Base-by-base conservation (phyloP, 768 basidiomycete species). In the Russula griseocarnosa region DNA sequence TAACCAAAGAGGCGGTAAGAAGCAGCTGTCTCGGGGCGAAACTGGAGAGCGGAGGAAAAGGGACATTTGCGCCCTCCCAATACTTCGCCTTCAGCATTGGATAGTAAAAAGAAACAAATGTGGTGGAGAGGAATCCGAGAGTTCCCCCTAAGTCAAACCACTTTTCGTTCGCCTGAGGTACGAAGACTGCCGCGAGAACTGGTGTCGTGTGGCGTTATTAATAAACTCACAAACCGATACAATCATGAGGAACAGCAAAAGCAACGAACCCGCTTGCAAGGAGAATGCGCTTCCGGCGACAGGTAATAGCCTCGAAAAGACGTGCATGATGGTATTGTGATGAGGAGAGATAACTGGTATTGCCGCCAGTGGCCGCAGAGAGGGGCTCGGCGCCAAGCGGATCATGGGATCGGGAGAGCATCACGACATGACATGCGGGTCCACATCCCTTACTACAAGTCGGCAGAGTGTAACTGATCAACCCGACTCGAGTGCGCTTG, bases 111-210 rank as follows among this genome's bases (percentile, higher is more conserved):
- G 73, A 26, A 85, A 87, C 14, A 81, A 75, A 6, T 83, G 82
- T 1, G 85, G 81, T 1, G 24, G 85, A 79, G 16, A 89, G 71
- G 76, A 87, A 91, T 3, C 88, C 88, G 3, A 83, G 52, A 0
- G 85, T 78, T 22, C 88, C 89, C 30, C 82, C 78, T 1, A 90
- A 73, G 70, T 91, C 88, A 67, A 83, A 91, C 70, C 77, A 88
- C 66, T 75, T 84, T 54, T 90, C 87, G 56, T 82, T 82, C 46
- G 84, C 78, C 62, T 79, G 81, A 2, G 88, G 89, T 5, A 90
- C 83, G 62, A 86, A 87, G 22, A 87, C 74, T 5, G 79, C 60
- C 0, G 86, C 88, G 56, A 83, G 79, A 6, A 78, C 82, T 83
- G 61, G 16, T 18, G 18, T 50, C 16, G 26, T 2, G 18, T 60